Percentiles rank a stretch among this genome's conserved stretches.
phyloP scores from a whole-genome alignment of 768 basidiomycete genomes.

The Suillus cothurnatus region DNA sequence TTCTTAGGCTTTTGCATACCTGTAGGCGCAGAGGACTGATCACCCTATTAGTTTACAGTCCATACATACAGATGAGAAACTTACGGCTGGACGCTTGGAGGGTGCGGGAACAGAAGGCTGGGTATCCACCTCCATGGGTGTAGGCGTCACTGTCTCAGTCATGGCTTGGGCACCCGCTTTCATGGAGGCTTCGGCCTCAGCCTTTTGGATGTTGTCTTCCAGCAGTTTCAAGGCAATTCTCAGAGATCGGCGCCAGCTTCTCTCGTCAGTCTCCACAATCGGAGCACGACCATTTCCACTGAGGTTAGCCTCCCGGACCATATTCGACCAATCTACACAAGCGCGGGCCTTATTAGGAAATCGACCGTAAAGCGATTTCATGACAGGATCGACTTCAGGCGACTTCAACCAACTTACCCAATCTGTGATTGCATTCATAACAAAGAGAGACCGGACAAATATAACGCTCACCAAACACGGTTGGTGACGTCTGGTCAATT shows the following conservation, averaged over 20 bases:
- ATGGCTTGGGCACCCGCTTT: too few relatives aligned
- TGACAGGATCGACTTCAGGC: background rate
- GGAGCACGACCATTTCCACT: background rate
- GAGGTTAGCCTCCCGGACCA: background rate
- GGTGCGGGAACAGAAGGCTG: background rate
- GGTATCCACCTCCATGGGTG: background rate
- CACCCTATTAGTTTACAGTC: background rate
- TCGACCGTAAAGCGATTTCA: background rate
- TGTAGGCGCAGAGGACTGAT: background rate
- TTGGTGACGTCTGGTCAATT: too few relatives aligned
- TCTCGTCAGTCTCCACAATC: background rate
- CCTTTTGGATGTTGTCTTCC: background rate
- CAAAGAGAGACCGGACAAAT: background rate
- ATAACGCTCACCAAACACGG: background rate
- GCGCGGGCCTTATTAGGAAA: background rate
- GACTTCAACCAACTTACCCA: background rate
- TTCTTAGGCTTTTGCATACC: rapidly evolving
- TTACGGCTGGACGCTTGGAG: background rate
- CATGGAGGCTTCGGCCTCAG: too few relatives aligned
- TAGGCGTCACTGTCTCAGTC: background rate
- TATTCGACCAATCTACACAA: rapidly evolving
- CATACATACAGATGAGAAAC: background rate
- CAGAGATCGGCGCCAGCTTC: background rate
- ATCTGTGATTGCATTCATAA: background rate
- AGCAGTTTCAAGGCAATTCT: background rate